Evolutionary conservation across 2,329 filamentous ascomycete genomes (phyloP).

Genomic region (Hawksworthiomyces lignivorus): DNA sequence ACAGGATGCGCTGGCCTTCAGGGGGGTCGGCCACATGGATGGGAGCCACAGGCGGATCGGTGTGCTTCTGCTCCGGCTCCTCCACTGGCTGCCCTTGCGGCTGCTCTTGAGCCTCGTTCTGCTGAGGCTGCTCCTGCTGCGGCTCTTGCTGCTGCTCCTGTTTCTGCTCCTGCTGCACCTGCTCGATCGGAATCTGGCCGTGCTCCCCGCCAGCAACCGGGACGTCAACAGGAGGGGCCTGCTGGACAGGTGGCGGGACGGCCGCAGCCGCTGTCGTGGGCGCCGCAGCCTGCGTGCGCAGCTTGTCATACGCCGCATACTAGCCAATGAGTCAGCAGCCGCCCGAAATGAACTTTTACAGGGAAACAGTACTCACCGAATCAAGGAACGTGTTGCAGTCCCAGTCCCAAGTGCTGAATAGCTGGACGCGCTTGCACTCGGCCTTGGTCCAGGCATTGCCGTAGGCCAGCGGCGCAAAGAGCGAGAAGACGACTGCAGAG

Average conservation of each 20-base stretch:
- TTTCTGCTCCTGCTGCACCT: constrained; percentile 18
- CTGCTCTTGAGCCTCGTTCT: constrained; percentile 2
- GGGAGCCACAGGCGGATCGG: constrained; percentile 37
- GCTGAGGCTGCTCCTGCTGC: neutral
- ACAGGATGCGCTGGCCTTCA: constrained; percentile 37
- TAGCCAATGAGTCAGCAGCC: constrained; percentile 17
- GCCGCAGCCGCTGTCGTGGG: constrained; percentile 3
- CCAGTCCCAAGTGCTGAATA: constrained; percentile 90
- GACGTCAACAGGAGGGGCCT: constrained; percentile 14
- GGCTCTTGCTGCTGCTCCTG: constrained; percentile 5
- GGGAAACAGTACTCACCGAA: constrained; percentile 60
- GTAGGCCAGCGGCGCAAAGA: constrained; percentile 87
- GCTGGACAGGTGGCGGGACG: neutral
- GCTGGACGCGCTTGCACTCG: constrained; percentile 79
- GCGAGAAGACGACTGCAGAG: constrained; percentile 65
- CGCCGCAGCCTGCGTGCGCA: constrained; percentile 16
- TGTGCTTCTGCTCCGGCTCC: constrained; percentile 34
- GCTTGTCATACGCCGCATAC: constrained; percentile 41
- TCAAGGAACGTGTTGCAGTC: constrained; percentile 92
- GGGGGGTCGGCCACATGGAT: neutral
- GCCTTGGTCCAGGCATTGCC: constrained; percentile 89
- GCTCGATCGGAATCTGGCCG: constrained; percentile 20
- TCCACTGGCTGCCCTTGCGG: constrained; percentile 17
- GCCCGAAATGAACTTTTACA: too few relatives aligned
- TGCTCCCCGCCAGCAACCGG: constrained; percentile 12